Evolutionary conservation across 805 yeast species (phyloP), one percentile per base, ranked within the genome.

Genomic region (Ogataea philodendri): DNA sequence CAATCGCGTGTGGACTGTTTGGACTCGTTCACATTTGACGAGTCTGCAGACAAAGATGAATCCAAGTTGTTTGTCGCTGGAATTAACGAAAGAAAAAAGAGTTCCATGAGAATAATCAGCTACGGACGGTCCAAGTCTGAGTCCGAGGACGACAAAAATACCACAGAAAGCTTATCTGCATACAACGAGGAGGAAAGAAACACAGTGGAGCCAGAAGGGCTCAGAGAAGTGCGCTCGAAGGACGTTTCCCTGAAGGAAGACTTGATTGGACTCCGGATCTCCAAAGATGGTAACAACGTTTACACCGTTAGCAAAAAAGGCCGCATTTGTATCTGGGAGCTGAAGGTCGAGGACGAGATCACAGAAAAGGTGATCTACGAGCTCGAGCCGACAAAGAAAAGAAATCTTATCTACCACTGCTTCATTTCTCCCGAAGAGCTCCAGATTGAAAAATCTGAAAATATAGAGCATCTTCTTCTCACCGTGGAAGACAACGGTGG

Each of bases 1-100:
- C 61, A 65, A 17, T 58, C 70, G 13, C 41, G 58, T 3, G 68
- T 73, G 14, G 66, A 67, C 30, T 53, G 68, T 29, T 51, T 75
- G 59, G 77, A 55, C 32, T 48, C 57, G n/a, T 55, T 37, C 32
- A 46, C 39, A 5, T 38, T 46, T 30, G 55, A 48, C 15, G 51
- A 44, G n/a, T 27, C 30, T 11, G 39, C 32, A 16, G 51, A 35
- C 10, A 33, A 16, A 15, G 45, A 32, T 18, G 59, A 53, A 18
- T 30, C 33, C 6, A 48, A 52, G 26, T 27, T 56, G 25, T 57
- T 61, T 46, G 64, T 56, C 5, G 54, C 61, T 7, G 65, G 65
- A 3, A 34, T 59, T 13, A 55, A 58, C 7, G 70, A 66, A 33
- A 54, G 69, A 41, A 60, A 55, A 37, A 63, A 58, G 31, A 37